Evolutionary conservation across 352 stramenopile species (phyloP).

Genomic region (Pythium dissotocum): DNA sequence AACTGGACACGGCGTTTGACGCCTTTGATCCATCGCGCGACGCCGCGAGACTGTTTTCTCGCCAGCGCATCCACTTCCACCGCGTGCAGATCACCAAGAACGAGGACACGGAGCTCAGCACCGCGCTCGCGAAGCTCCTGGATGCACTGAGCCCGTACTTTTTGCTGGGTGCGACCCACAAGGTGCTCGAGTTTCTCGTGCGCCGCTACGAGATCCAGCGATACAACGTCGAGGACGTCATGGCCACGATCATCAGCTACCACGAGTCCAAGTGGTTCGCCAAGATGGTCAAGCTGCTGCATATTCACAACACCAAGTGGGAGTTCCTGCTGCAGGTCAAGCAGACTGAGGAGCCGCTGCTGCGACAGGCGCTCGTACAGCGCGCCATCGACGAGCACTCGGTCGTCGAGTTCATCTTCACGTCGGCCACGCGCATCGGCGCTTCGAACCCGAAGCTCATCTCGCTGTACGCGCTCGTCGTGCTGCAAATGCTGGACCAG

Average conservation of each 20-base stretch:
- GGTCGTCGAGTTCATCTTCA: slow-evolving; percentile 77
- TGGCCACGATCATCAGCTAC: slow-evolving; percentile 81
- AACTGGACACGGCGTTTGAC: slow-evolving; percentile 74
- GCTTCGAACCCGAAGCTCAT: slow-evolving; percentile 74
- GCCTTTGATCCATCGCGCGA: slow-evolving; percentile 54
- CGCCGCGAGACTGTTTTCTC: slow-evolving; percentile 62
- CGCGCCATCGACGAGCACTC: slow-evolving; percentile 73
- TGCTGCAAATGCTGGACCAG: slow-evolving; percentile 80
- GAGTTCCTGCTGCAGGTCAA: slow-evolving; percentile 85
- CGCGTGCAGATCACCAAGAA: slow-evolving; percentile 58
- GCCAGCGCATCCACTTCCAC: slow-evolving; percentile 82
- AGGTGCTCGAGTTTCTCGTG: slow-evolving; percentile 90
- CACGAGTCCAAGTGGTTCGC: slow-evolving; percentile 87
- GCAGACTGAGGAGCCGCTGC: slow-evolving; percentile 57
- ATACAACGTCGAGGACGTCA: slow-evolving; percentile 84
- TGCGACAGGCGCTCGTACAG: slow-evolving; percentile 72
- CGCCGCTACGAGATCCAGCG: slow-evolving; percentile 87
- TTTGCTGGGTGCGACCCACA: slow-evolving; percentile 73
- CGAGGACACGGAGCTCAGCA: slow-evolving; percentile 69
- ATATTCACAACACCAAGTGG: slow-evolving; percentile 79
- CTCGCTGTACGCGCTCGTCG: slow-evolving; percentile 83
- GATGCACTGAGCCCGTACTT: slow-evolving; percentile 87
- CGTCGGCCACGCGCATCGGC: slow-evolving; percentile 58
- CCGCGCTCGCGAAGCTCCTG: slow-evolving; percentile 64
- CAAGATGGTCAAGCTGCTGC: slow-evolving; percentile 81